Evolutionary conservation across 2,329 filamentous ascomycete genomes (phyloP).

Genomic region (Orbilia javanica): DNA sequence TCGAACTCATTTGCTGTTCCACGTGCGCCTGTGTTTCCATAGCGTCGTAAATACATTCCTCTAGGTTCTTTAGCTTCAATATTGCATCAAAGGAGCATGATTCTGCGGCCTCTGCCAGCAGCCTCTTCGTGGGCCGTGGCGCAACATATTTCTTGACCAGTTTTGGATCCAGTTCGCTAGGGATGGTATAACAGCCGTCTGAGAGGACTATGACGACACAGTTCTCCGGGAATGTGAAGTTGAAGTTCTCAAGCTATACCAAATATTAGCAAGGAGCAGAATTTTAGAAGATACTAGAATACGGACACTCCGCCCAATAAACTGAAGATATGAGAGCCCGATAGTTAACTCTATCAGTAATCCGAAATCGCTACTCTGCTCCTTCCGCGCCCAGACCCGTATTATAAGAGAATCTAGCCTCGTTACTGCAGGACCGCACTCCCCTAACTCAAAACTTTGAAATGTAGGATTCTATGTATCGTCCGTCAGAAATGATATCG

Average conservation of each 20-base stretch:
- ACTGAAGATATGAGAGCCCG: constrained; percentile 72
- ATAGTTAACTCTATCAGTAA: constrained; percentile 72
- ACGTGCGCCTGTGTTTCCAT: constrained; percentile 72
- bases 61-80: constrained; percentile 74
- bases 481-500: constrained; percentile 43
- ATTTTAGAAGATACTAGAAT: background rate
- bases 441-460: constrained; percentile 72
- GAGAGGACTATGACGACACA: constrained; percentile 75
- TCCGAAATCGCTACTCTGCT: constrained; percentile 68
- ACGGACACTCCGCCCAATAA: constrained; percentile 72
- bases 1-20: constrained; percentile 71
- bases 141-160: constrained; percentile 42
- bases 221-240: constrained; percentile 73
- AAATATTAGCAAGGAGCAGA: background rate
- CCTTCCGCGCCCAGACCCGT: constrained; percentile 72
- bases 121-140: constrained; percentile 65
- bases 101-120: constrained; percentile 62
- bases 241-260: constrained; percentile 70
- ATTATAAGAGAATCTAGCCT: constrained; percentile 70
- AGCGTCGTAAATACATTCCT: constrained; percentile 77
- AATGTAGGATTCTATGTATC: constrained; percentile 72
- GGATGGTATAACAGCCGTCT: constrained; percentile 75
- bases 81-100: constrained; percentile 76
- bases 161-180: constrained; percentile 68
- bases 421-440: constrained; percentile 71